These are phyloP conservation scores for Neolentinus lepideus DNA, from an alignment of 1,284 basidiomycete genomes.

Conservation along the genomic window DNA sequence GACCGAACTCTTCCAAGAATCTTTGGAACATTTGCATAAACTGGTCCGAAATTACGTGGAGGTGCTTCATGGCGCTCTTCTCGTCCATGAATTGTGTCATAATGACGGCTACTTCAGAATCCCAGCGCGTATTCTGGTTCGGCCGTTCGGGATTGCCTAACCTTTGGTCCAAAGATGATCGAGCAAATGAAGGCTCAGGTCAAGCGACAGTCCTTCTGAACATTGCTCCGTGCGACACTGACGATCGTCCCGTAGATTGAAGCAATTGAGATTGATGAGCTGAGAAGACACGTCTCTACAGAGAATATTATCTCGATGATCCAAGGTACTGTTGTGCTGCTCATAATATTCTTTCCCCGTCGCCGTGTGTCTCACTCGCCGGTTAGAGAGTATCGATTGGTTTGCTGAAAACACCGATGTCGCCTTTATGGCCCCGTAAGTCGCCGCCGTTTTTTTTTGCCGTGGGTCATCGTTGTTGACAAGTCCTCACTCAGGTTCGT, in stretches of 20 bases:
- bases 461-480: not conserved
- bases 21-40: slow-evolving; percentile 4
- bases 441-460: no score
- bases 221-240: not conserved
- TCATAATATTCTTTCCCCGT: not conserved
- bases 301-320: slow-evolving; percentile 1
- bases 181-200: not conserved
- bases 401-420: slow-evolving; percentile 6
- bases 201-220: not conserved
- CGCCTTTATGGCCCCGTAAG: slow-evolving; percentile 12
- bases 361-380: not conserved
- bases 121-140: not conserved
- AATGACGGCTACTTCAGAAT: not conserved
- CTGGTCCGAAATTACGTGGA: not conserved
- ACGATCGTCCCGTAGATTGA: not conserved
- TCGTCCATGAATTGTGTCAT: not conserved
- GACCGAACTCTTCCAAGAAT: not conserved
- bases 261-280: slow-evolving; percentile 6
- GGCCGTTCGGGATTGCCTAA: not conserved
- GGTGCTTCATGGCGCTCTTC: not conserved
- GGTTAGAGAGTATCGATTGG: slow-evolving; percentile 5
- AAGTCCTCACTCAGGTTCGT: slow-evolving; percentile 8
- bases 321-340: not conserved
- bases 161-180: slow-evolving; percentile 1
- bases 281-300: not conserved